A percentile compares a stretch with the other conserved stretches of the same genome.
These are phyloP conservation scores for Glycine latifolia DNA, from an alignment of 306 rosid species.

Conservation along the genomic window DNA sequence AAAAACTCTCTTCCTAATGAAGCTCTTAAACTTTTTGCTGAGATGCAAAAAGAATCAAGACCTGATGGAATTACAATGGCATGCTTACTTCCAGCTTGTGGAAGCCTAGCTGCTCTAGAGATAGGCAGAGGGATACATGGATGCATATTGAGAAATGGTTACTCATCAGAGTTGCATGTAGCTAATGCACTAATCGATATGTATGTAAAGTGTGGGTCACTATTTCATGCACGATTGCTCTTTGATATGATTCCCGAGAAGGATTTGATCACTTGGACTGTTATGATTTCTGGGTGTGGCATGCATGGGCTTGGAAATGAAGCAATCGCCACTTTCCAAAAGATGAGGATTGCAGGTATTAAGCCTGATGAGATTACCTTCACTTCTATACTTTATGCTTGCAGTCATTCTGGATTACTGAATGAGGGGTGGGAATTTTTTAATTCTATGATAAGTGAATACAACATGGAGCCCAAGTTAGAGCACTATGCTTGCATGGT, in stretches of 20 bases:
- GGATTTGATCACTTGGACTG: conserved; percentile 77
- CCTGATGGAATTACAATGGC: conserved; percentile 63
- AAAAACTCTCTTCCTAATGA: conserved; percentile 66
- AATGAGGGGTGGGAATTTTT: conserved; percentile 71
- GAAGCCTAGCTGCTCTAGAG: conserved; percentile 71
- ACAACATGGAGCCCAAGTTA: conserved; percentile 59
- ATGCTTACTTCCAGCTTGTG: conserved; percentile 78
- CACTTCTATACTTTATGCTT: conserved; percentile 71
- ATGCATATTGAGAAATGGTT: conserved; percentile 60
- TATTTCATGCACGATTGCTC: conserved; percentile 60
- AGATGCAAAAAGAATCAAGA: conserved; percentile 61
- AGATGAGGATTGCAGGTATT: conserved; percentile 63
- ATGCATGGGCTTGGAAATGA: conserved; percentile 79
- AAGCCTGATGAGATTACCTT: conserved; percentile 69
- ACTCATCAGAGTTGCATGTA: conserved; percentile 54
- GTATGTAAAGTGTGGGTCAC: conserved; percentile 73
- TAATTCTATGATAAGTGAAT: conserved; percentile 58
- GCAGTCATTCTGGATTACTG: conserved; percentile 75
- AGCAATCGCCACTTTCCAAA: conserved; percentile 64
- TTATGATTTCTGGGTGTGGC: conserved; percentile 74
- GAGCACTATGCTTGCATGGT: conserved; percentile 81
- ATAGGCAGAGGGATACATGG: conserved; percentile 78
- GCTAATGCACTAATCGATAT: conserved; percentile 73
- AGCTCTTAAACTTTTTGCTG: conserved; percentile 62
- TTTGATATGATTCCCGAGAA: conserved; percentile 60